Evolutionary conservation across 1,284 basidiomycete genomes (phyloP).

Genomic region (Vanrija humicola): DNA sequence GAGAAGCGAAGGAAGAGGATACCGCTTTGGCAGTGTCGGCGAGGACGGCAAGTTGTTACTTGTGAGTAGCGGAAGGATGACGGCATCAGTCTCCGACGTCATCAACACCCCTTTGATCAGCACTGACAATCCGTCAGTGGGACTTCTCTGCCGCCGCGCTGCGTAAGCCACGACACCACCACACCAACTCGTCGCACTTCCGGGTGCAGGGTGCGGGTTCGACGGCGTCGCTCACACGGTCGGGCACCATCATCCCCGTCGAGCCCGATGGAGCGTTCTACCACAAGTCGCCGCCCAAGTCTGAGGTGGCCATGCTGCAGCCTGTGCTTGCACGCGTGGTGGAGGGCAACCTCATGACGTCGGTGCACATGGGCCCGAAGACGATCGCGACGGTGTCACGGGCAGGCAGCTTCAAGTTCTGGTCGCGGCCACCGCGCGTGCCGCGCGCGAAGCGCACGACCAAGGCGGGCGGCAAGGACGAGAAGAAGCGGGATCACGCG

Average conservation of each 20-base stretch:
- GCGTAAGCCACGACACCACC: conserved; percentile 46
- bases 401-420: conserved; percentile 69
- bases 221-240: conserved; percentile 56
- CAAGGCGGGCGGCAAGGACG: conserved; percentile 3
- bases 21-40: conserved; percentile 86
- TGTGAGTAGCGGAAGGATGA: conserved; percentile 50
- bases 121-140: conserved; percentile 58
- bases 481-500: neutral
- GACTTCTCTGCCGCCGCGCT: conserved; percentile 68
- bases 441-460: conserved; percentile 6
- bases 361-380: conserved; percentile 65
- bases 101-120: neutral
- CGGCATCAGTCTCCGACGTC: neutral
- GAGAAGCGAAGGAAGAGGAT: conserved; percentile 77
- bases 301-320: conserved; percentile 84
- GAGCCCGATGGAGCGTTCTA: conserved; percentile 55
- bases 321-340: conserved; percentile 79
- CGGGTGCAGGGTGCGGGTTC: conserved; percentile 22
- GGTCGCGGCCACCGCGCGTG: conserved; percentile 62
- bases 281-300: conserved; percentile 80
- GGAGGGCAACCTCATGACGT: conserved; percentile 69
- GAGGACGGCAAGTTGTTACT: conserved; percentile 90
- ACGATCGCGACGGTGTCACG: conserved; percentile 72
- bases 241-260: conserved; percentile 58
- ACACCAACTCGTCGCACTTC: conserved; percentile 35